Percentiles rank a stretch among this genome's conserved stretches.
phyloP scores from a whole-genome alignment of 805 yeast species.

The Metschnikowia amazonensis region DNA sequence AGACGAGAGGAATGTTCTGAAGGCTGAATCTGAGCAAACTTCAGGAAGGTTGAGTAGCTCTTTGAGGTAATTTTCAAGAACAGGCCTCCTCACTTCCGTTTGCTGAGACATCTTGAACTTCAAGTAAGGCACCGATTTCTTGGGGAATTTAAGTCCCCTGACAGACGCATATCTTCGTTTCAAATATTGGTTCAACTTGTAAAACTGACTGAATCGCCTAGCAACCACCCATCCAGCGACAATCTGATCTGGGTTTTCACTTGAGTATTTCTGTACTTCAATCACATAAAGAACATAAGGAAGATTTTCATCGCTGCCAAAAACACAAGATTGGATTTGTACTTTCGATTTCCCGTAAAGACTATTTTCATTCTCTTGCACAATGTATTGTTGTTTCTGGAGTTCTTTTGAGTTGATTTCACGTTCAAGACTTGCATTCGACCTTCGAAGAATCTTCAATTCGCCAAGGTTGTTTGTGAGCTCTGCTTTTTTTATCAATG shows the following conservation, averaged over 20 bases:
- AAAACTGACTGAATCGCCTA: slow-evolving; percentile 81
- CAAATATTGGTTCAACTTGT: slow-evolving; percentile 62
- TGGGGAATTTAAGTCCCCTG: slow-evolving; percentile 50
- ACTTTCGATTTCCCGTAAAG: slow-evolving; percentile 64
- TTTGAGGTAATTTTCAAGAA: slow-evolving; percentile 60
- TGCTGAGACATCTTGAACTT: slow-evolving; percentile 64
- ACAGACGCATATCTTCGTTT: slow-evolving; percentile 50
- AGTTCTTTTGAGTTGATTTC: slow-evolving; percentile 74
- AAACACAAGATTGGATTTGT: slow-evolving; percentile 50
- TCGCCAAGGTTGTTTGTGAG: slow-evolving; percentile 73
- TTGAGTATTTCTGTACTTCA: slow-evolving; percentile 57
- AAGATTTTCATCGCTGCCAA: slow-evolving; percentile 47
- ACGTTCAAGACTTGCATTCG: slow-evolving; percentile 59
- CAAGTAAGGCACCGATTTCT: slow-evolving; percentile 57
- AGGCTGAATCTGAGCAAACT: slow-evolving; percentile 69
- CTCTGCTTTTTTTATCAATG: slow-evolving; percentile 76
- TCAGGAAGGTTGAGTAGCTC: slow-evolving; percentile 56
- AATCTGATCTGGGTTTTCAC: slow-evolving; percentile 39
- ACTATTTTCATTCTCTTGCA: slow-evolving; percentile 78
- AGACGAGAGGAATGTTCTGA: slow-evolving; percentile 76
- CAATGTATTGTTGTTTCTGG: slow-evolving; percentile 73
- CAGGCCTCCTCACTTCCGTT: slow-evolving; percentile 58
- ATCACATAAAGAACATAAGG: slow-evolving; percentile 65
- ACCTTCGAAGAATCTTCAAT: slow-evolving; percentile 61
- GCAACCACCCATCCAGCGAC: slow-evolving; percentile 89